A percentile compares a stretch with the other conserved stretches of the same genome.
Evolutionary conservation across 305 asterid species (phyloP).

Genomic region (Fraxinus xanthoxyloides): DNA sequence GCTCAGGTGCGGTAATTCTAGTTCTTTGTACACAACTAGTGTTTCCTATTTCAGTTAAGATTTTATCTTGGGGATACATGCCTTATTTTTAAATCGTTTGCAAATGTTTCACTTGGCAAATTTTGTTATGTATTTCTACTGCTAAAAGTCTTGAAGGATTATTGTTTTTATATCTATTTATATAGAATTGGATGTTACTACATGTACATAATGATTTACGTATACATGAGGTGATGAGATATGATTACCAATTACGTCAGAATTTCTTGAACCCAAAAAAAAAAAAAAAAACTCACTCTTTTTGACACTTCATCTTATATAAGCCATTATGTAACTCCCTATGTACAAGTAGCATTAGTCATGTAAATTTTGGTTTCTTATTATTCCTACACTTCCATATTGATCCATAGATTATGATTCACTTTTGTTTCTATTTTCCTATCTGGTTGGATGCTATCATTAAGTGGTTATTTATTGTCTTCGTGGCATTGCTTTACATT

Average conservation of each 20-base stretch:
- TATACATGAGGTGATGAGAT: no score
- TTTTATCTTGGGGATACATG: not conserved
- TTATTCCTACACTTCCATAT: no score
- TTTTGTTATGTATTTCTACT: slow-evolving; percentile 3
- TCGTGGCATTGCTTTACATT: not conserved
- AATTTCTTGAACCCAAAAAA: no score
- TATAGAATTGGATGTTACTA: not conserved
- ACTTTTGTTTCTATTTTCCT: not conserved
- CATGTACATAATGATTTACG: no score
- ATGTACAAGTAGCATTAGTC: no score
- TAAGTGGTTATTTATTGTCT: not conserved
- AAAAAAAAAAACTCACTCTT: no score
- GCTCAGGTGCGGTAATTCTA: slow-evolving; percentile 64
- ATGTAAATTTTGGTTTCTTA: no score
- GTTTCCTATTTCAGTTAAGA: not conserved
- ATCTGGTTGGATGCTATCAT: not conserved
- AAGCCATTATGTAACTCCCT: no score
- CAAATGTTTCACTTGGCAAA: not conserved
- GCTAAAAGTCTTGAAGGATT: not conserved
- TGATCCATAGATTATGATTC: not conserved
- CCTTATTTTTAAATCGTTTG: not conserved
- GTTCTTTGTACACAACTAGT: not conserved
- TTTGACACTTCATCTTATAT: no score
- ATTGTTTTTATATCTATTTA: not conserved
- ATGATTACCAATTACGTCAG: no score